These are phyloP conservation scores for Puccinia novopanici DNA, from an alignment of 1,284 basidiomycete species.

Conservation along the genomic window DNA sequence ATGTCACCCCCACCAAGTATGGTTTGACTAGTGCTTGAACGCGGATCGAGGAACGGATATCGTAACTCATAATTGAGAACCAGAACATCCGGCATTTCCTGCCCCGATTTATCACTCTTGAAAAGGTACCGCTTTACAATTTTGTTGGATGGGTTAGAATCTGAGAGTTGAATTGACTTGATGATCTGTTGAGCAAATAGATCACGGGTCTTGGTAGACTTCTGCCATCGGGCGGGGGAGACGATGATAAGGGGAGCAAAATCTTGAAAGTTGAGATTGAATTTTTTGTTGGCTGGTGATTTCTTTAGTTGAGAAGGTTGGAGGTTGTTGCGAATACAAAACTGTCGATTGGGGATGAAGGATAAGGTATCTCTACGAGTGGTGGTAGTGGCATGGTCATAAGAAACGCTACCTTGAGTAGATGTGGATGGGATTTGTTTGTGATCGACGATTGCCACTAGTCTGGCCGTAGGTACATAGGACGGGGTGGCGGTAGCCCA, in stretches of 20 bases:
- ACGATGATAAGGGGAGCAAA: slow-evolving; percentile 55
- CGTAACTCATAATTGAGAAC: slow-evolving; percentile 58
- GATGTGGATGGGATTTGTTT: slow-evolving; percentile 44
- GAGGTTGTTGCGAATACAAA: slow-evolving; percentile 54
- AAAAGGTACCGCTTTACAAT: no score
- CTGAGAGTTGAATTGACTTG: slow-evolving; percentile 51
- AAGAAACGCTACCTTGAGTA: slow-evolving; percentile 53
- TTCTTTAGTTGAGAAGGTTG: neutral
- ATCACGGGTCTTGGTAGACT: slow-evolving; percentile 50
- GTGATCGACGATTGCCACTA: slow-evolving; percentile 53
- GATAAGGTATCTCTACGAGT: slow-evolving; percentile 52
- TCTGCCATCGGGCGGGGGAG: slow-evolving; percentile 52
- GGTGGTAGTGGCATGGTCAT: slow-evolving; percentile 54
- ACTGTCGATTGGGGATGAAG: slow-evolving; percentile 53
- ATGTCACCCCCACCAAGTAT: slow-evolving; percentile 20
- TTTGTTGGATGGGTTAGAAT: neutral
- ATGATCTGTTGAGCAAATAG: slow-evolving; percentile 55
- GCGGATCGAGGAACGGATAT: slow-evolving; percentile 54
- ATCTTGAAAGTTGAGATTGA: slow-evolving; percentile 54
- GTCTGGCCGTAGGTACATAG: slow-evolving; percentile 54
- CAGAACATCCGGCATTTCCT: slow-evolving; percentile 54
- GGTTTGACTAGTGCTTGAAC: slow-evolving; percentile 10
- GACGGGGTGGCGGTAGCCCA: slow-evolving; percentile 53
- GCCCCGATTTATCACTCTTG: neutral
- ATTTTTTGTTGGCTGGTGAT: slow-evolving; percentile 4